Base-by-base conservation (phyloP, 2,329 filamentous ascomycete species). In the Dothidotthia symphoricarpi region DNA sequence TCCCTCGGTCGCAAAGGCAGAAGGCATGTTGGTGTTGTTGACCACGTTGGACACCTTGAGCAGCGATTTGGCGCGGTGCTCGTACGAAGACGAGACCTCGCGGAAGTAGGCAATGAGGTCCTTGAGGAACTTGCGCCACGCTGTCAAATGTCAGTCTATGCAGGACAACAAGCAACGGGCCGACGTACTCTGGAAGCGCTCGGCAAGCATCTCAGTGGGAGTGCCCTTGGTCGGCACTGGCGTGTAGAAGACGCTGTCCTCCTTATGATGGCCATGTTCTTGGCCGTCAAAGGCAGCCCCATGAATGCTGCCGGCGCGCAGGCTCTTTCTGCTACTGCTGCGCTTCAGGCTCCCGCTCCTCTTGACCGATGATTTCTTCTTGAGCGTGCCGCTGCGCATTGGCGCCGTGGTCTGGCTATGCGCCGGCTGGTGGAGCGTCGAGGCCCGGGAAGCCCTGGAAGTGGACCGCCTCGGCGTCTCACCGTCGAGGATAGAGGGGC, bases 111-210 rank as follows among this genome's bases (percentile, higher is more conserved):
- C 74, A 51, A 97, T 95, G 29, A 97, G 76, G 52, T 96, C 90
- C 66, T 97, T 97, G 36, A 98, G 78, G 11, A 96, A 78, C 72
- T 95, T 95, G 56, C 93, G 82, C 93, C 93, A 98, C 34, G 86
- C 89, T 94, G 53, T 37, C 38, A n/a, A 34, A n/a, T 30, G 45
- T 61, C 24, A 63, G 57, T 45, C 5, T 6, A 14, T 34, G 25
- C 17, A 9, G 1, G 14, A 3, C 6, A 10, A 8, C 17, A 22
- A 13, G 22, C 24, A 31, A 32, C 38, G 15, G 24, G 16, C 24
- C 8, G 16, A 60, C 80, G 43, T 75, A 89, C 89, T 80, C 74
- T 96, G 87, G 64, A 98, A 98, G 37, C 93, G 81, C 55, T 82
- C 87, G 28, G 88, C 86, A 19, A 98, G 75, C 34, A 86, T 76